Percentiles rank a stretch among this genome's conserved stretches.
These are phyloP conservation scores for Staphylotrichum tortipilum DNA, from an alignment of 495 filamentous ascomycete species.

Conservation along the genomic window DNA sequence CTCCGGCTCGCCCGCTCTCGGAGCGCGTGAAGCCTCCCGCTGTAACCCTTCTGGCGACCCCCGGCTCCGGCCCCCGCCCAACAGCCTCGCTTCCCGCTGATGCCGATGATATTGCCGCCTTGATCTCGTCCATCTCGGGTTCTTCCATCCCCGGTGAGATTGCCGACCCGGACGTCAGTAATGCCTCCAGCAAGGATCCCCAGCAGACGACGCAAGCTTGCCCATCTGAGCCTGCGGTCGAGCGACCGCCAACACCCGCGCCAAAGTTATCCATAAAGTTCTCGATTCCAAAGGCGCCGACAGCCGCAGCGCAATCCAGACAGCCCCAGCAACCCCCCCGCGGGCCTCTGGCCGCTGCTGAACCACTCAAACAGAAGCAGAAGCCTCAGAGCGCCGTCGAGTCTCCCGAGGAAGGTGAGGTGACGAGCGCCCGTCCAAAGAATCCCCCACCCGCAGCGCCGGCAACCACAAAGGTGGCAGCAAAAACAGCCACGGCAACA, in stretches of 20 bases:
- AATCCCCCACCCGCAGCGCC: neutral
- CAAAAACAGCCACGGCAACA: too few species aligned
- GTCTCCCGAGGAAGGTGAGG: conserved; percentile 3
- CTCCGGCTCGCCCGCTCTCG: neutral
- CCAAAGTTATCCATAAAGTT: neutral
- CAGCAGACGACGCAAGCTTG: neutral
- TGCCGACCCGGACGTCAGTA: neutral
- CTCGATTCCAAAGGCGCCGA: neutral
- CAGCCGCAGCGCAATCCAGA: neutral
- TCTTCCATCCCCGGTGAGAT: neutral
- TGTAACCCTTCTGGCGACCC: conserved; percentile 4
- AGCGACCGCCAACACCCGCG: neutral
- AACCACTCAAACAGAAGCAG: neutral
- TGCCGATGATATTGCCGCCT: conserved; percentile 18
- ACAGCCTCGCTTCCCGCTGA: conserved; percentile 14
- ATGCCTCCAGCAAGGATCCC: neutral
- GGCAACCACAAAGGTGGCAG: too few species aligned
- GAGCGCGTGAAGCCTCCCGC: neutral
- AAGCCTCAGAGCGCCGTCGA: neutral
- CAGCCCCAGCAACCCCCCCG: neutral
- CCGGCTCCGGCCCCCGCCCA: conserved; percentile 1
- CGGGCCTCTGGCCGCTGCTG: neutral
- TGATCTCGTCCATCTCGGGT: conserved; percentile 17
- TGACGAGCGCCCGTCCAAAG: neutral
- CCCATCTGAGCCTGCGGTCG: too few species aligned